A percentile compares a stretch with the other conserved stretches of the same genome.
Evolutionary conservation across 139 green algal genomes (phyloP).

Genomic region (Trebouxia sp.): DNA sequence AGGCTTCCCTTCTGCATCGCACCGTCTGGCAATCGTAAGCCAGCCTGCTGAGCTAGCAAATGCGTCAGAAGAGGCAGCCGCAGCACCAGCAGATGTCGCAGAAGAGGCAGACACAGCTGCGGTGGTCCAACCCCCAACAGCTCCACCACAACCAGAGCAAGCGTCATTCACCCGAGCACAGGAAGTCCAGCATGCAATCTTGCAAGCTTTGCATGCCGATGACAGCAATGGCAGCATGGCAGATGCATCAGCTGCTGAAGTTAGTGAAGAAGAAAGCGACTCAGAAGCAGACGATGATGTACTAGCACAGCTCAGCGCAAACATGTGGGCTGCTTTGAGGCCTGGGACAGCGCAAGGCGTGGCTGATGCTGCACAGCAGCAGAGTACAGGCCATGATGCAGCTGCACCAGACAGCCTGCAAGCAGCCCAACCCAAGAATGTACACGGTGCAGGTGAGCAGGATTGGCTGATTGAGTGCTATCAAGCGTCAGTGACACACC

Average conservation of each 20-base stretch:
- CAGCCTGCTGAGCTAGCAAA: not conserved
- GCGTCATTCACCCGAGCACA: not conserved
- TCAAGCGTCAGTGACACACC: not conserved
- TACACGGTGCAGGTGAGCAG: too few relatives aligned
- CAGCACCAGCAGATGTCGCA: not conserved
- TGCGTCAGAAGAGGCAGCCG: not conserved
- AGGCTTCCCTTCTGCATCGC: too few relatives aligned
- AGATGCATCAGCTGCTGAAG: not conserved
- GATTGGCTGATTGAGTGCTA: too few relatives aligned
- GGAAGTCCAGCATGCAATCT: slow-evolving; percentile 1
- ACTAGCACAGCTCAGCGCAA: not conserved
- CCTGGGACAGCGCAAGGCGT: not conserved
- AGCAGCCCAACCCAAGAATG: not conserved
- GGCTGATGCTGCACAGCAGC: not conserved
- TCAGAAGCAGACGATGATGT: not conserved
- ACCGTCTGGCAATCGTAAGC: too few relatives aligned
- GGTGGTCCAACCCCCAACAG: too few relatives aligned
- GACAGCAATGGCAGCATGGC: not conserved
- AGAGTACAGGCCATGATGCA: not conserved
- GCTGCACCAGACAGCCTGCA: not conserved
- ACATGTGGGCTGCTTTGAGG: slow-evolving; percentile 3
- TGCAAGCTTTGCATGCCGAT: slow-evolving; percentile 5
- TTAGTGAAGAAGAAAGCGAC: not conserved
- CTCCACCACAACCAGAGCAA: too few relatives aligned
- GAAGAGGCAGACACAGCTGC: too few relatives aligned